Evolutionary conservation across 768 basidiomycete genomes (phyloP).

Genomic region (Hygrophorus pudorinus): DNA sequence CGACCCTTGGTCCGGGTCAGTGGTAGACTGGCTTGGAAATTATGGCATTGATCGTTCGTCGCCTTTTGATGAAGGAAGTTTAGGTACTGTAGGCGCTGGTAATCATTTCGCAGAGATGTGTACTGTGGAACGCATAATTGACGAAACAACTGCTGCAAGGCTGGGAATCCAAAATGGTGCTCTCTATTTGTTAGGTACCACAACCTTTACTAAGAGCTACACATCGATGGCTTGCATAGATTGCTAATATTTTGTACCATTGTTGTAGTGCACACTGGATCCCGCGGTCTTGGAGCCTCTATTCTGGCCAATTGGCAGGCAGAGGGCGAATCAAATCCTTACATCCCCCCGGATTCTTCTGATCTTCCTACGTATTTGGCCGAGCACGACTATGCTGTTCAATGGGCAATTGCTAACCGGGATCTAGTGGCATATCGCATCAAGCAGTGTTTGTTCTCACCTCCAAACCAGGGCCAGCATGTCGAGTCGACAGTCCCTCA

Average conservation of each 20-base stretch:
- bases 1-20: constrained; percentile 26
- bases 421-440: constrained; percentile 29
- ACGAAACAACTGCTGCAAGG: constrained; percentile 14
- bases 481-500: constrained; percentile 1
- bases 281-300: constrained; percentile 25
- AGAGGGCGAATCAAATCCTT: constrained; percentile 22
- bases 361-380: constrained; percentile 20
- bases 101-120: constrained; percentile 32
- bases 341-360: constrained; percentile 20
- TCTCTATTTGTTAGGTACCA: constrained; percentile 22
- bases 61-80: constrained; percentile 18
- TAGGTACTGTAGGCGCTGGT: constrained; percentile 28
- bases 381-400: constrained; percentile 26
- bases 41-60: constrained; percentile 22
- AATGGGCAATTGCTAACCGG: constrained; percentile 29
- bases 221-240: background rate
- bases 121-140: constrained; percentile 21
- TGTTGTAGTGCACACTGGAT: constrained; percentile 27
- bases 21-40: constrained; percentile 21
- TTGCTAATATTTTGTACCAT: background rate
- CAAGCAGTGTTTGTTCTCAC: constrained; percentile 19
- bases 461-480: constrained; percentile 3
- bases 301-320: constrained; percentile 21
- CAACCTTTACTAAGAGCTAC: background rate
- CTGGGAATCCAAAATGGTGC: constrained; percentile 16